Base-by-base conservation (phyloP, 2,329 filamentous ascomycete genomes). In the Fusarium sp. region DNA sequence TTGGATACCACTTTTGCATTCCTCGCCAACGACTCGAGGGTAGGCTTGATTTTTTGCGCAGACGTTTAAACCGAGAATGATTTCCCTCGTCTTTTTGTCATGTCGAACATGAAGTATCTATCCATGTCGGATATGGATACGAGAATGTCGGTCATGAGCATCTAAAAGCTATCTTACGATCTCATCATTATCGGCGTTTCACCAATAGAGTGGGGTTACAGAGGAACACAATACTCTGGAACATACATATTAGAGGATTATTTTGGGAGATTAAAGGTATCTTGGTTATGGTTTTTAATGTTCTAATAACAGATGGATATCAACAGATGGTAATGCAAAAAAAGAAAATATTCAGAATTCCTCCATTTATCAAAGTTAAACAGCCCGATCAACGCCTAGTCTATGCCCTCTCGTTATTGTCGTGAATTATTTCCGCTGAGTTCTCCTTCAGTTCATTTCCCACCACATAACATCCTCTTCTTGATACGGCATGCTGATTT, bases 391-490 rank as follows among this genome's bases (percentile, higher is more conserved):
- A 55, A 51, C 49, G 47, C 48, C 44, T 25, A 37, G 13, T 29
- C 14, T 53, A 42, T 22, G 42, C 11, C 34, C 30, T 24, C 22
- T 67, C 40, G 22, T 61, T 51, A 46, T 46, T 11, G 16, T 56
- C 55, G 41, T 63, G 22, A 63, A 25, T 56, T 47, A 24, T 47
- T 52, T 14, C 34, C 30, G 22, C 13, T 29, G 29, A 64, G 27
- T 27, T 49, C 27, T 54, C 42, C 48, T 37, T 73, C 40, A 45
- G 18, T 54, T 44, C 56, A 63, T 60, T 24, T 75, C 60, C 60
- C 65, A 61, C 64, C 75, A 76, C 52, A 69, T 52, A 7, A 77
- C 74, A 24, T 73, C 73, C 24, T 65, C 61, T 20, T 69, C 66
- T 20, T 57, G 57, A 20, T 65, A 68, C n/a, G 65, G 59, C 24